phyloP scores from a whole-genome alignment of 331 rosid genomes.

The Erythrophleum ivorense region DNA sequence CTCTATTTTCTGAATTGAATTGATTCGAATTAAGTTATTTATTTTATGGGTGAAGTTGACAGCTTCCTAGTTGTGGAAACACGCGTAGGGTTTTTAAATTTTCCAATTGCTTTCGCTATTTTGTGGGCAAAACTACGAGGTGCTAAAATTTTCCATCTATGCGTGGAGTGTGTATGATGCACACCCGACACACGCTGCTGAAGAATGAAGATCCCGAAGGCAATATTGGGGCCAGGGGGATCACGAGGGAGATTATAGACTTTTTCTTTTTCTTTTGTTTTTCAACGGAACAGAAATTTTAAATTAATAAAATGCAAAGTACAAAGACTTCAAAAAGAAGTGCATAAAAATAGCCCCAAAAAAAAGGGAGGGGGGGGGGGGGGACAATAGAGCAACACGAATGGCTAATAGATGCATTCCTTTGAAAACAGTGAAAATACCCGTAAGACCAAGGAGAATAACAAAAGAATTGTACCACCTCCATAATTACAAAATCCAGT shows the following conservation, averaged over 20 bases:
- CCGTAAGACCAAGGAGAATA: not conserved
- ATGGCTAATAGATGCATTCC: not conserved
- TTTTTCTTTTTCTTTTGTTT: not conserved
- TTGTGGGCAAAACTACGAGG: not conserved
- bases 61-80: not conserved
- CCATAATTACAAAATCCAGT: slow-evolving; percentile 26
- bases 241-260: not conserved
- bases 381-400: no score
- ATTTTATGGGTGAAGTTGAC: not conserved
- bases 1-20: not conserved
- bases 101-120: not conserved
- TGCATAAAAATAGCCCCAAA: no score
- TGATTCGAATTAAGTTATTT: not conserved
- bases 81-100: not conserved
- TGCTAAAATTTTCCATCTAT: not conserved
- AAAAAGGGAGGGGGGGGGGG: no score
- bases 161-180: not conserved
- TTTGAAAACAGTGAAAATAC: not conserved
- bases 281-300: no score
- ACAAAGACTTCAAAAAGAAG: no score
- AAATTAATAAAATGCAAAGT: no score
- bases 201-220: not conserved
- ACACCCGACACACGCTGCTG: not conserved
- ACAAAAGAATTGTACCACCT: not conserved
- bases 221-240: slow-evolving; percentile 6